Conservation (phyloP, 495 filamentous ascomycete genomes). For the Thozetella sp. region DNA sequence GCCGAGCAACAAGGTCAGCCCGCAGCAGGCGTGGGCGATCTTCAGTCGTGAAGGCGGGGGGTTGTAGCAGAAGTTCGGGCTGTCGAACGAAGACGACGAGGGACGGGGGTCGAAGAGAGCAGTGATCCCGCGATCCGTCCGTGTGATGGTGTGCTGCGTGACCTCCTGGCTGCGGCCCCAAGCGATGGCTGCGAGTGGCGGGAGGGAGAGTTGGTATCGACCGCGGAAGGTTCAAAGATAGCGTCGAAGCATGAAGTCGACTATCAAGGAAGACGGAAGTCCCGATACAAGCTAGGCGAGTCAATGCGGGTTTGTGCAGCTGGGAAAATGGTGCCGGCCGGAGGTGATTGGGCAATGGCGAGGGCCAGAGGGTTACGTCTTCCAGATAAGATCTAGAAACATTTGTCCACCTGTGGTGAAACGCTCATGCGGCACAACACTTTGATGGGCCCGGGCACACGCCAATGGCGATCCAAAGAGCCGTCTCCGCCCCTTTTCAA, state of each 20-base stretch:
- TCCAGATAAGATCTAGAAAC: slow-evolving; percentile 4
- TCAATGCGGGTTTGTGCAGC: slow-evolving; percentile 3
- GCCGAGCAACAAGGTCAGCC: background rate
- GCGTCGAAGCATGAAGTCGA: slow-evolving; percentile 6
- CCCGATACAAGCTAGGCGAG: background rate
- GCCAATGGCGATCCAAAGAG: background rate
- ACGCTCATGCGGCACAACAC: slow-evolving; percentile 7
- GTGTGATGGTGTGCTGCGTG: background rate
- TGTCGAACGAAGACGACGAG: background rate
- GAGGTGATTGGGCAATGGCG: background rate
- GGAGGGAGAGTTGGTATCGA: slow-evolving; percentile 1
- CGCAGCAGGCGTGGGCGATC: background rate
- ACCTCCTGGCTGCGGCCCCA: too few species aligned
- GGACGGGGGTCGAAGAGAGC: background rate
- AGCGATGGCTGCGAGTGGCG: background rate
- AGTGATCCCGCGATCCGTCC: background rate
- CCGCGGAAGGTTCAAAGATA: background rate
- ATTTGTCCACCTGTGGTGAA: slow-evolving; percentile 1
- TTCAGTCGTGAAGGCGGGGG: background rate
- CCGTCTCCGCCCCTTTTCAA: background rate
- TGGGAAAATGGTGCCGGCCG: background rate
- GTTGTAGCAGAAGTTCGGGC: slow-evolving; percentile 2
- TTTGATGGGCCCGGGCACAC: background rate
- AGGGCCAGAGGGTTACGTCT: background rate
- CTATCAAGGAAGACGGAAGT: background rate